These are phyloP conservation scores for Ichthyophthirius multifiliis DNA, from an alignment of 169 alveolate species.

Conservation along the genomic window DNA sequence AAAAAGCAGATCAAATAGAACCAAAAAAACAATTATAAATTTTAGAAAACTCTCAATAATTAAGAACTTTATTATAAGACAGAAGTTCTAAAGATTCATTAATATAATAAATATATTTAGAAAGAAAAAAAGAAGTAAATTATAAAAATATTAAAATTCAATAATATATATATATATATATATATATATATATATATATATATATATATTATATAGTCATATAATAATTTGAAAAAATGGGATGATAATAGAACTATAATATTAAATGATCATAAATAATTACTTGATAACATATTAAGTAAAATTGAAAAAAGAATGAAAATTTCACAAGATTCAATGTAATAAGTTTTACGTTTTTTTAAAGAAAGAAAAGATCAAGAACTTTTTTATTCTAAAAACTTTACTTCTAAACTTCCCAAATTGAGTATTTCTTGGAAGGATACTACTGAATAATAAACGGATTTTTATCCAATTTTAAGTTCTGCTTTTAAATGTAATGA, in stretches of 20 bases:
- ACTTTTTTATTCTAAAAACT: not conserved
- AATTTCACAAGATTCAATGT: not conserved
- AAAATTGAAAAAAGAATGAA: slow-evolving; percentile 9
- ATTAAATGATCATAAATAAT: not conserved
- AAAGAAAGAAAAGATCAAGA: slow-evolving; percentile 9
- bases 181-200: not conserved
- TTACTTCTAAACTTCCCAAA: not conserved
- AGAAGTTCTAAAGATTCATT: not conserved
- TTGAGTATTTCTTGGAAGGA: not conserved
- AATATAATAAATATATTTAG: not conserved
- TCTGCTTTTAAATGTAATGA: not conserved
- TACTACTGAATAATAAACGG: not conserved
- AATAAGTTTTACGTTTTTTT: not conserved
- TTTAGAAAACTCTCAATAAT: not conserved
- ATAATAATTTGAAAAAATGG: not conserved
- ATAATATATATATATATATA: no score
- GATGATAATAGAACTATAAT: not conserved
- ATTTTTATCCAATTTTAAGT: not conserved
- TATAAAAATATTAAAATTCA: not conserved
- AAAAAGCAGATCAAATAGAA: not conserved
- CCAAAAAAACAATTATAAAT: not conserved
- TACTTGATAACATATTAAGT: not conserved
- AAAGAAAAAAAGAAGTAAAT: not conserved
- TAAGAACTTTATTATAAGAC: not conserved
- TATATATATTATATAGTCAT: not conserved